Base-by-base conservation (phyloP, 192 early-diverging fungal genomes). In the Helicostylum pulchrum region DNA sequence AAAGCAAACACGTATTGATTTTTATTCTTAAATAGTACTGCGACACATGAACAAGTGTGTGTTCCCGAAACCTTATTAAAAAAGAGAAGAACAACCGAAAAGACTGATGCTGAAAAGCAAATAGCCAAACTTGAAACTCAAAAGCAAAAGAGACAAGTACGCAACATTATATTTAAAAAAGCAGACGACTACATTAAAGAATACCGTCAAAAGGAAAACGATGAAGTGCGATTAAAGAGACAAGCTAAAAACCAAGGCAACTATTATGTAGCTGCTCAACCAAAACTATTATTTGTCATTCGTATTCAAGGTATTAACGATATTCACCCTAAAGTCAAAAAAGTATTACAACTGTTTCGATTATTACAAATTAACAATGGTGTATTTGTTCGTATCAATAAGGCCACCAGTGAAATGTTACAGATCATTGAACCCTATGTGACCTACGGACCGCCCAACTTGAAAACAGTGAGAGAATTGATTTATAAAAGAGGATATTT, bases 261-360 rank as follows among this genome's bases (percentile, higher is more conserved):
- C 80, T 96, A 92, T 85, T 98, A 93, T 83, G 95, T 99, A 42
- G 85, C 94, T 49, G 87, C 91, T 53, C 89, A 99, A 85, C 83
- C 94, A 77, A 95, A 97, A 83, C 88, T 99, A 48, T 90, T 92
- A 64, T 97, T 99, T 71, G 95, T 99, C 54, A 82, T 99, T 80
- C 93, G 97, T 79, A 92, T 97, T 84, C 98, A 98, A 90, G 96
- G 94, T 93, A 95, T 99, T 88, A 98, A 96, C 88, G 91, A 96
- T 83, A 88, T 99, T 62, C 83, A 94, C 47, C 97, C 97, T 75
- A 99, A 99, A 87, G 92, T 95, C 65, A 88, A 93, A 77, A 99
- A 99, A 90, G 91, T 98, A 54, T 84, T 99, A 61, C 96, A 99
- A 85, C 87, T 99, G 63, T 84, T 99, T 74, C 94, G 97, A 86